Evolutionary conservation across 179 eudicot species (phyloP).

Genomic region (Carnegiea gigantea): DNA sequence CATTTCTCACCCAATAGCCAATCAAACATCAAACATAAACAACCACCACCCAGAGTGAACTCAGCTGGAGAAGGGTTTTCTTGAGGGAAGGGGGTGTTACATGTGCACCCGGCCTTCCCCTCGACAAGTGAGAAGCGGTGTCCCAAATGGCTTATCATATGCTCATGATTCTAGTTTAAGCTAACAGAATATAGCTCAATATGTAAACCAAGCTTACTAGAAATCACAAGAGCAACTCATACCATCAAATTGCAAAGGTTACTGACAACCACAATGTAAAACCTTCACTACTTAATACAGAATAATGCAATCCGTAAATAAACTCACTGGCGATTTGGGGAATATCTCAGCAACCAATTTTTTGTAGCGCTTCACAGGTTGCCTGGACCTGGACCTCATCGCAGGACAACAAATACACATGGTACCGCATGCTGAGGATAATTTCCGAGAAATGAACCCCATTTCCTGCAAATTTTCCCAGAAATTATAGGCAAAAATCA

Average conservation of each 20-base stretch:
- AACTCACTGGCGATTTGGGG: constrained; percentile 84
- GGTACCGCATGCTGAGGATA: constrained; percentile 90
- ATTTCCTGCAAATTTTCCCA: constrained; percentile 46
- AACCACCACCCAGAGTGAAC: neutral
- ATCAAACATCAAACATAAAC: neutral
- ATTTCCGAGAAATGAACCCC: constrained; percentile 85
- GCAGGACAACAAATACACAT: constrained; percentile 98
- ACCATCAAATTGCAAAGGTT: constrained; percentile 3
- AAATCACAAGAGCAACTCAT: neutral
- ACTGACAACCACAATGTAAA: too few relatives aligned
- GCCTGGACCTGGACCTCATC: constrained; percentile 81
- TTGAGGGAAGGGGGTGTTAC: too few relatives aligned
- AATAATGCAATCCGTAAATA: neutral
- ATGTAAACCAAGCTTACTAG: neutral
- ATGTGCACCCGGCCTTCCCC: neutral
- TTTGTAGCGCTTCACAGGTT: constrained; percentile 94
- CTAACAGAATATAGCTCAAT: neutral
- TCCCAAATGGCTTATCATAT: constrained; percentile 5
- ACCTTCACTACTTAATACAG: too few relatives aligned
- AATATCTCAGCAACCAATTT: constrained; percentile 89
- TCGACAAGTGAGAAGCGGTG: neutral
- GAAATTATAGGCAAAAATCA: constrained; percentile 8
- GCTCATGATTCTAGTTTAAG: neutral
- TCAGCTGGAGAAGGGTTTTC: neutral
- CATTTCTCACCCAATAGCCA: neutral